Percentiles rank a stretch among this genome's conserved stretches.
These are phyloP conservation scores for Adansonia grandidieri DNA, from an alignment of 441 rosid species.

Conservation along the genomic window DNA sequence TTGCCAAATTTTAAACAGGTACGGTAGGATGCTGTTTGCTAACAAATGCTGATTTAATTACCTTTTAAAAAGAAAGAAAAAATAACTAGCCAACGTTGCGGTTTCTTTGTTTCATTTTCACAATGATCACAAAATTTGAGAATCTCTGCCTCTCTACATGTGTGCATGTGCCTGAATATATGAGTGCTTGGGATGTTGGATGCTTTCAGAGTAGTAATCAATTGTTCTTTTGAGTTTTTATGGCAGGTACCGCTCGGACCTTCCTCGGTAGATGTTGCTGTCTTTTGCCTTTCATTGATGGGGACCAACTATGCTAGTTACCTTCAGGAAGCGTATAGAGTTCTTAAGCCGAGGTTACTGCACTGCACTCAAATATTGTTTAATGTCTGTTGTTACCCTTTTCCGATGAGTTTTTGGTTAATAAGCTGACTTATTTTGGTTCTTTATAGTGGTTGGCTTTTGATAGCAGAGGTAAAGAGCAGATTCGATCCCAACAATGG, in stretches of 20 bases:
- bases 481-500: slow-evolving; percentile 87
- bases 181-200: background rate
- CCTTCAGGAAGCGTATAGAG: slow-evolving; percentile 79
- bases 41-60: background rate
- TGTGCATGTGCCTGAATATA: background rate
- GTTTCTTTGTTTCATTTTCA: background rate
- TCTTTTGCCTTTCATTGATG: slow-evolving; percentile 94
- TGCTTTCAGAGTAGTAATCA: background rate
- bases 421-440: slow-evolving; percentile 16
- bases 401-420: background rate
- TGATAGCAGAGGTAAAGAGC: slow-evolving; percentile 94
- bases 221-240: slow-evolving; percentile 25
- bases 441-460: slow-evolving; percentile 76
- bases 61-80: background rate
- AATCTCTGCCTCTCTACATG: slow-evolving; percentile 12
- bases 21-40: background rate
- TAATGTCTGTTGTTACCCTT: slow-evolving; percentile 11
- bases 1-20: background rate
- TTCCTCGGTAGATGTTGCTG: slow-evolving; percentile 71
- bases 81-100: background rate
- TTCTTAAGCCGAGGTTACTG: slow-evolving; percentile 81
- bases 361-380: slow-evolving; percentile 9
- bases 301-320: slow-evolving; percentile 79
- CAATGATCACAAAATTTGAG: background rate
- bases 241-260: slow-evolving; percentile 71